Base-by-base conservation (phyloP, 306 rosid genomes). In the Casuarina glauca region DNA sequence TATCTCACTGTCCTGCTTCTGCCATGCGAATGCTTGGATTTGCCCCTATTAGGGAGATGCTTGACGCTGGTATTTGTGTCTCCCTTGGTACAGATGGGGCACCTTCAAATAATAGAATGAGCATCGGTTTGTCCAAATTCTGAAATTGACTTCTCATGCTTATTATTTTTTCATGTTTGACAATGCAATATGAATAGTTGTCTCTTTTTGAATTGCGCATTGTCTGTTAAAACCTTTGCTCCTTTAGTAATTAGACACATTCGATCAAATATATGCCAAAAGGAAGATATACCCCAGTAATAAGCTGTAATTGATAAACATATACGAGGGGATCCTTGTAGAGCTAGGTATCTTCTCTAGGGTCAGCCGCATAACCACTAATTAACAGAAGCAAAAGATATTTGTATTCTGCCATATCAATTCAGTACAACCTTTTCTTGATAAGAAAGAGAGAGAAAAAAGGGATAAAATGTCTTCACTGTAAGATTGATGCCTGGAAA, bases 1-100 rank as follows among this genome's bases (percentile, higher is more conserved):
- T 90, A 54, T 94, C 98, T 86, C 94, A 94, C 78, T 90, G 96
- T 76, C 93, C 93, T 62, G 98, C 96, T 78, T 83, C 97, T 78
- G 97, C 97, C 75, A 94, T 94, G 97, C 78, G 91, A 74, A 94
- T 94, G 98, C 97, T 94, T 85, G 96, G 91, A 84, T 94, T 91
- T 88, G 97, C 94, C 45, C 98, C 96, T 26, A 80, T 94, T 51
- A 86, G 83, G 87, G 96, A 94, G 96, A 94, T 94, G 98, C 92
- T 90, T 42, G 86, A 84, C 76, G 89, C 98, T 78, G 94, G 90
- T 74, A 74, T 91, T 19, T 87, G 94, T 82, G 96, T 94, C 88
- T 94, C 97, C 48, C 77, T 91, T 78, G 97, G 98, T 74, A 93
- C 97, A 69, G 97, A 94, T 78, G 96, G 94, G 76, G 97, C 97